phyloP scores from a whole-genome alignment of 2,329 filamentous ascomycete species.

The Chlorencoelia australis region DNA sequence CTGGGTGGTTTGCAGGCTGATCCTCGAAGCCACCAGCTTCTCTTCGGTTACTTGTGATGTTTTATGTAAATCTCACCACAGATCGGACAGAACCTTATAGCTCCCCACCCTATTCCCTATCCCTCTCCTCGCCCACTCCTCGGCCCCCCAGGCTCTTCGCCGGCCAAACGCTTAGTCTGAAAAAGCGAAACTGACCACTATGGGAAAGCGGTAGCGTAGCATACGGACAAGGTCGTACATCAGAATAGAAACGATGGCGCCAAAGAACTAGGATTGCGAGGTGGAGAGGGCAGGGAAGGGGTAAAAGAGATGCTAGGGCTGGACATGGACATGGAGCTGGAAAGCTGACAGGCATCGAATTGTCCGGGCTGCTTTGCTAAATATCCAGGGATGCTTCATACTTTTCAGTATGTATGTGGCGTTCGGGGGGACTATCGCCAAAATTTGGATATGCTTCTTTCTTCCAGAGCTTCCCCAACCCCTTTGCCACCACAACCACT shows the following conservation, averaged over 20 bases:
- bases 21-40: too few species aligned
- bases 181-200: too few species aligned
- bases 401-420: conserved; percentile 15
- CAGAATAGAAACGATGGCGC: conserved; percentile 21
- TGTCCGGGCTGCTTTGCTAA: conserved; percentile 15
- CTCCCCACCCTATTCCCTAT: too few species aligned
- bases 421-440: conserved; percentile 24
- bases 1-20: too few species aligned
- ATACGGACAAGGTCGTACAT: conserved; percentile 13
- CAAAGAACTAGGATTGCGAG: conserved; percentile 17
- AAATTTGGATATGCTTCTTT: conserved; percentile 17
- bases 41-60: too few species aligned
- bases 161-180: too few species aligned
- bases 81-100: too few species aligned
- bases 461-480: conserved; percentile 14
- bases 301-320: conserved; percentile 20
- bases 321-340: conserved; percentile 19
- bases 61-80: too few species aligned
- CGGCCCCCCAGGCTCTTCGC: too few species aligned
- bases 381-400: conserved; percentile 13
- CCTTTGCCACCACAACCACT: conserved; percentile 8
- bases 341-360: conserved; percentile 24
- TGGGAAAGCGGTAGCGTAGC: too few species aligned
- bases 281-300: conserved; percentile 9
- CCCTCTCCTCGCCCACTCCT: too few species aligned